Evolutionary conservation across 1,139 yeast genomes (phyloP).

Genomic region (Blastobotrys proliferans): DNA sequence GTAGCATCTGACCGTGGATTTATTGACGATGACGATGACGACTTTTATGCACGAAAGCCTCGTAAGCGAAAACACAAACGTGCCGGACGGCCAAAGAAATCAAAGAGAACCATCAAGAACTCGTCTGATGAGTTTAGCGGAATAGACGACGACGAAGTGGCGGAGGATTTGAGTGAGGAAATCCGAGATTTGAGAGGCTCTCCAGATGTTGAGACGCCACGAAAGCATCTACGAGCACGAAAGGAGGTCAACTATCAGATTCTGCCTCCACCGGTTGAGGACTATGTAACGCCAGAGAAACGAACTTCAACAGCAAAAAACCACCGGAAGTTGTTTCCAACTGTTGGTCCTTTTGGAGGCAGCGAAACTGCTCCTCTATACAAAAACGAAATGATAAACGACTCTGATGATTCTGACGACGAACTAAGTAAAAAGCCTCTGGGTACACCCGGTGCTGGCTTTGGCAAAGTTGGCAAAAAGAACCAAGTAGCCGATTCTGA

Average conservation of each 20-base stretch:
- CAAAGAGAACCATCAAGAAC: background rate
- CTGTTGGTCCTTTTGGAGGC: conserved; percentile 37
- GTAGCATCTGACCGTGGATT: conserved; percentile 29
- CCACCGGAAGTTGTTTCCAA: conserved; percentile 29
- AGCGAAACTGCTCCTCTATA: conserved; percentile 95
- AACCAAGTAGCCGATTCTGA: conserved; percentile 84
- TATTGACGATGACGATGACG: conserved; percentile 37
- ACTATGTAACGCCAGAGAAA: conserved; percentile 12
- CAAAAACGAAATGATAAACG: conserved; percentile 19
- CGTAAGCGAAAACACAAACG: conserved; percentile 18
- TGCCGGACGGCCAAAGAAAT: conserved; percentile 30
- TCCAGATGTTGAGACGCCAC: conserved; percentile 29
- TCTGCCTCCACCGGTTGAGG: conserved; percentile 69
- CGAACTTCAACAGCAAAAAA: conserved; percentile 6
- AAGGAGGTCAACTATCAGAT: conserved; percentile 77
- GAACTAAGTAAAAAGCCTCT: conserved; percentile 47
- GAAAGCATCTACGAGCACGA: conserved; percentile 70
- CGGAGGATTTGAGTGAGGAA: conserved; percentile 44
- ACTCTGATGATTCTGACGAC: conserved; percentile 50
- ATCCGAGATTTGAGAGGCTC: conserved; percentile 48
- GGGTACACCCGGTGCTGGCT: conserved; percentile 41
- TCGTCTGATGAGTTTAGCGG: background rate
- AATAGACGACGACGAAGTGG: conserved; percentile 29
- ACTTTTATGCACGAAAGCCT: conserved; percentile 18
- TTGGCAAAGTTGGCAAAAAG: conserved; percentile 45